Evolutionary conservation across 208 protist species (phyloP).

Genomic region (Leishmania gerbilli): DNA sequence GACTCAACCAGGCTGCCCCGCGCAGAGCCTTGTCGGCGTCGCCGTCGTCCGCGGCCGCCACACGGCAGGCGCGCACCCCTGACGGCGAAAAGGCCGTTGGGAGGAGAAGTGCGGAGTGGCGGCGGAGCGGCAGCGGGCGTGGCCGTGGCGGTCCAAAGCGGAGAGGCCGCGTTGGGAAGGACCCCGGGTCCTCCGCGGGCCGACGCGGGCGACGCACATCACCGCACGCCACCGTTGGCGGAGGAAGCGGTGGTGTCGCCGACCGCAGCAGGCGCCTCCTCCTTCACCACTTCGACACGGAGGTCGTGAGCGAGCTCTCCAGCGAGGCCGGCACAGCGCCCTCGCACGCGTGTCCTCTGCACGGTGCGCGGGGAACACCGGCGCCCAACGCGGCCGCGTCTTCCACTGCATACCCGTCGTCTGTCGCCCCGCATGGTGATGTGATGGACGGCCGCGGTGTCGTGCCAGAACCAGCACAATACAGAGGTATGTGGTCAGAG

Average conservation of each 20-base stretch:
- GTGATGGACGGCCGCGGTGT: neutral
- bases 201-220: neutral
- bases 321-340: conserved; percentile 5
- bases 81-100: neutral
- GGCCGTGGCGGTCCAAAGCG: neutral
- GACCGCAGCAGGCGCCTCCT: neutral
- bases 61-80: neutral
- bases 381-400: neutral
- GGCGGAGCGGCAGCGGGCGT: neutral
- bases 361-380: neutral
- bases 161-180: neutral
- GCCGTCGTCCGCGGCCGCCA: neutral
- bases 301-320: conserved; percentile 21
- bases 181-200: neutral
- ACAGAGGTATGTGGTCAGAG: neutral
- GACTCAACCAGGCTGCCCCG: conserved; percentile 2
- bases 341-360: neutral
- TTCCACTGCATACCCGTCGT: neutral
- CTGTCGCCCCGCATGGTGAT: neutral
- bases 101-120: neutral
- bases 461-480: neutral
- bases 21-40: neutral
- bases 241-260: neutral
- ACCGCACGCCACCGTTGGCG: neutral
- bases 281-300: conserved; percentile 16